Percentiles rank a stretch among this genome's conserved stretches.
Conservation (phyloP, 129 eudicot genomes). For the Flaveria linearis region DNA sequence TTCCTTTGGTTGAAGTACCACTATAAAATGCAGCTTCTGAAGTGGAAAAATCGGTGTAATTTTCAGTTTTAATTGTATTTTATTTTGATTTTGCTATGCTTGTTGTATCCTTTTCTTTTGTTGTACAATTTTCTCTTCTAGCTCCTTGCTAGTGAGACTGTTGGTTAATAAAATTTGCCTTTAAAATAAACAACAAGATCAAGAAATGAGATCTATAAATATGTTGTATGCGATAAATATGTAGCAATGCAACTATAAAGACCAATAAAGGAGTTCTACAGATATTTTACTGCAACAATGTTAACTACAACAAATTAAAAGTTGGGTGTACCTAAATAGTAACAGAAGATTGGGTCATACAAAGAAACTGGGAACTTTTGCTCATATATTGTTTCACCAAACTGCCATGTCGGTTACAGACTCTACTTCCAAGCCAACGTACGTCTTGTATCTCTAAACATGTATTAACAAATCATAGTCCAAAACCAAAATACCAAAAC, state of each 20-base stretch:
- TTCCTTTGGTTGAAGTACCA: too few relatives aligned
- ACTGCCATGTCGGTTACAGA: conserved; percentile 1
- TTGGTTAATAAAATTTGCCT: too few relatives aligned
- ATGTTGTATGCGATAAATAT: neutral
- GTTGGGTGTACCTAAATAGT: conserved; percentile 6
- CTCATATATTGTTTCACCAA: neutral
- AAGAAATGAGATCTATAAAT: neutral
- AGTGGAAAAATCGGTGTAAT: too few relatives aligned
- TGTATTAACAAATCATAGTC: neutral
- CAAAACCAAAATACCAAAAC: conserved; percentile 2
- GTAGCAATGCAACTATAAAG: neutral
- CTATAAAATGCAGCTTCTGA: too few relatives aligned
- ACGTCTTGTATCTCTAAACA: neutral
- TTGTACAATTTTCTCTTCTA: too few relatives aligned
- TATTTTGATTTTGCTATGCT: too few relatives aligned
- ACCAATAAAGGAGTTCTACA: neutral
- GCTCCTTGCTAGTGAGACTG: too few relatives aligned
- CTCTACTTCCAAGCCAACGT: neutral
- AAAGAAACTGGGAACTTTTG: conserved; percentile 2
- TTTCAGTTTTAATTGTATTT: too few relatives aligned
- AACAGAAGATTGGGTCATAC: neutral
- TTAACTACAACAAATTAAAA: neutral
- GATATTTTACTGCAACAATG: neutral
- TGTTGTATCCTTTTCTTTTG: too few relatives aligned
- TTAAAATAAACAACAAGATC: neutral